Percentiles rank a stretch among this genome's conserved stretches.
Conservation (phyloP, 2,329 filamentous ascomycete species). For the Onygenales sp. region DNA sequence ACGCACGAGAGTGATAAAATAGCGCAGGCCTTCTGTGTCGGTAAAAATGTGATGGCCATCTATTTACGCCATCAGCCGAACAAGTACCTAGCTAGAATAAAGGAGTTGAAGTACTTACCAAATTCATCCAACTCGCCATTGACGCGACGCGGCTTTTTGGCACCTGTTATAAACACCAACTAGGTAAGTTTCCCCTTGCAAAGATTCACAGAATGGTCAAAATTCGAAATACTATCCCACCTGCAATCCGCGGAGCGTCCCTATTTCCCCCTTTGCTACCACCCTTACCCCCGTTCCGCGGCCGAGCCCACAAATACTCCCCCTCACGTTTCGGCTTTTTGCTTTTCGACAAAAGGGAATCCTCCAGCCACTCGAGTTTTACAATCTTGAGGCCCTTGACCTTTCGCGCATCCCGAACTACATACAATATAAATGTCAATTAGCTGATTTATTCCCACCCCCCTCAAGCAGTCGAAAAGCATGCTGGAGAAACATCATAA, state of each 20-base stretch:
- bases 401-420: conserved; percentile 33
- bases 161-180: no score
- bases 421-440: neutral
- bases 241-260: neutral
- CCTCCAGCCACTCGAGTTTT: conserved; percentile 38
- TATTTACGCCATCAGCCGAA: conserved; percentile 18
- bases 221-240: neutral
- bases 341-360: conserved; percentile 28
- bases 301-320: conserved; percentile 26
- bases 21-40: conserved; percentile 54
- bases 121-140: neutral
- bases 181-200: no score
- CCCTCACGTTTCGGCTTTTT: conserved; percentile 24
- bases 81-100: no score
- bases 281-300: conserved; percentile 24
- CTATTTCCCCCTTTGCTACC: neutral
- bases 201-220: no score
- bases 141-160: neutral
- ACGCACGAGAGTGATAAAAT: conserved; percentile 54
- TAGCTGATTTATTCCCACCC: neutral
- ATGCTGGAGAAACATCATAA: neutral
- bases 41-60: conserved; percentile 56
- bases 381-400: conserved; percentile 35
- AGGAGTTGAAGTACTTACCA: neutral
- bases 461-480: no score